Percentiles rank a stretch among this genome's conserved stretches.
Evolutionary conservation across 148 eudicot species (phyloP).

Genomic region (Pouteria glomerata): DNA sequence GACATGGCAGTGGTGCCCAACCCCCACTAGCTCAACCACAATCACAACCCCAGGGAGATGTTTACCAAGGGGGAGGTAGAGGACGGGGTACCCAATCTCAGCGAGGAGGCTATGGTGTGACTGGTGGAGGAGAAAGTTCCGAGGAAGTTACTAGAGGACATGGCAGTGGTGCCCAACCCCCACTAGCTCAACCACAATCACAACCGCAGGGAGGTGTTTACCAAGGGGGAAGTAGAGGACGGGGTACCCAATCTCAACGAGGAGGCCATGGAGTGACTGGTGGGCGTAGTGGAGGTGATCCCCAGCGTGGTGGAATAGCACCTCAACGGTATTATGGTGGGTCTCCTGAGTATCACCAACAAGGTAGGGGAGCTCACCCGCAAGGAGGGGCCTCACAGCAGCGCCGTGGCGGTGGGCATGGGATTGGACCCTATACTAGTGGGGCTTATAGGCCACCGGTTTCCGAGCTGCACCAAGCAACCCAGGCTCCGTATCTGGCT

Average conservation of each 20-base stretch:
- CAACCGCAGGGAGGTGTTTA: slow-evolving; percentile 41
- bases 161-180: slow-evolving; percentile 36
- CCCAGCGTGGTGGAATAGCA: slow-evolving; percentile 47
- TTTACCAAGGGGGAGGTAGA: slow-evolving; percentile 50
- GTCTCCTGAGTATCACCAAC: slow-evolving; percentile 36
- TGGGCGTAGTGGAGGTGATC: slow-evolving; percentile 46
- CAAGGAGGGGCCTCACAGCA: slow-evolving; percentile 57
- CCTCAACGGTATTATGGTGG: slow-evolving; percentile 62
- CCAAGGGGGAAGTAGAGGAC: slow-evolving; percentile 54
- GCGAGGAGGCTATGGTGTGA: slow-evolving; percentile 42
- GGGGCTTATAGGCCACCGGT: slow-evolving; percentile 54
- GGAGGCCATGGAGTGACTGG: slow-evolving; percentile 41
- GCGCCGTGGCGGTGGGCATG: slow-evolving; percentile 54
- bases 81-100: slow-evolving; percentile 42
- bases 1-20: slow-evolving; percentile 40
- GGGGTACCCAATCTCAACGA: slow-evolving; percentile 40
- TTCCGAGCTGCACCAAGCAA: slow-evolving; percentile 99
- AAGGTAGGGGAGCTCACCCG: slow-evolving; percentile 56
- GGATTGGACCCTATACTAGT: slow-evolving; percentile 48
- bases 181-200: slow-evolving; percentile 21
- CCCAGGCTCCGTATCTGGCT: slow-evolving; percentile 63
- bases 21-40: slow-evolving; percentile 25
- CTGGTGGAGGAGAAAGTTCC: slow-evolving; percentile 60
- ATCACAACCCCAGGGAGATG: slow-evolving; percentile 37
- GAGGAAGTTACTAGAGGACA: slow-evolving; percentile 41